Evolutionary conservation across 176 grass and related monocot species (phyloP).

Genomic region (Aegilops sharonensis): DNA sequence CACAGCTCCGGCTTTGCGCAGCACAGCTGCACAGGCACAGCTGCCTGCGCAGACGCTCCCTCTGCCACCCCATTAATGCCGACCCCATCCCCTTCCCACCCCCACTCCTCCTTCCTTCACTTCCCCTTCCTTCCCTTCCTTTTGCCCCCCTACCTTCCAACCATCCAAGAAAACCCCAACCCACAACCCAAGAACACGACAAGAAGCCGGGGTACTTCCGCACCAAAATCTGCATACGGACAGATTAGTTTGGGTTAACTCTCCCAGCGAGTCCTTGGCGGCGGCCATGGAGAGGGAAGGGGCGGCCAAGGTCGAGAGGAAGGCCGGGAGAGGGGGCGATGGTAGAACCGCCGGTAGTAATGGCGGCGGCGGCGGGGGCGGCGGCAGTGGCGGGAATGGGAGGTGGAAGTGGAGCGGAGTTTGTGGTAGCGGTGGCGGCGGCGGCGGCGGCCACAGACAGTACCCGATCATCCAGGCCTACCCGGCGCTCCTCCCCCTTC

Average conservation of each 20-base stretch:
- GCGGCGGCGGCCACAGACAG: constrained; percentile 8
- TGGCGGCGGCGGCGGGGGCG: background rate
- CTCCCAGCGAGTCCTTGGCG: background rate
- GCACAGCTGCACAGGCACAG: background rate
- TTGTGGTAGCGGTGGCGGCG: background rate
- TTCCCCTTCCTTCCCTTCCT: constrained; percentile 22
- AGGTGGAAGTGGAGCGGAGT: constrained; percentile 26
- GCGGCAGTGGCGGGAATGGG: constrained; percentile 12
- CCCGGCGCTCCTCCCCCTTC: constrained; percentile 74
- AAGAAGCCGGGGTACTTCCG: background rate
- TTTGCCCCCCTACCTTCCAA: constrained; percentile 53
- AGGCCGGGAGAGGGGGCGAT: background rate
- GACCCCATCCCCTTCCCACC: constrained; percentile 6
- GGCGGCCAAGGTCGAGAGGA: constrained; percentile 38
- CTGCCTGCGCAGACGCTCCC: constrained; percentile 18
- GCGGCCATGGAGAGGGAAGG: constrained; percentile 28
- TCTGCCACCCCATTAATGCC: constrained; percentile 32
- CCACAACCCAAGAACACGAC: background rate
- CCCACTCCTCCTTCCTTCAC: background rate
- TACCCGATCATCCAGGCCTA: constrained; percentile 58
- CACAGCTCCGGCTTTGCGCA: background rate
- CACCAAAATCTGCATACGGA: background rate
- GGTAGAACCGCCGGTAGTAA: background rate
- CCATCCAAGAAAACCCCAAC: constrained; percentile 38
- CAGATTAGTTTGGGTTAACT: background rate